Base-by-base conservation (phyloP, 179 eudicot genomes). In the Silene noctiflora region DNA sequence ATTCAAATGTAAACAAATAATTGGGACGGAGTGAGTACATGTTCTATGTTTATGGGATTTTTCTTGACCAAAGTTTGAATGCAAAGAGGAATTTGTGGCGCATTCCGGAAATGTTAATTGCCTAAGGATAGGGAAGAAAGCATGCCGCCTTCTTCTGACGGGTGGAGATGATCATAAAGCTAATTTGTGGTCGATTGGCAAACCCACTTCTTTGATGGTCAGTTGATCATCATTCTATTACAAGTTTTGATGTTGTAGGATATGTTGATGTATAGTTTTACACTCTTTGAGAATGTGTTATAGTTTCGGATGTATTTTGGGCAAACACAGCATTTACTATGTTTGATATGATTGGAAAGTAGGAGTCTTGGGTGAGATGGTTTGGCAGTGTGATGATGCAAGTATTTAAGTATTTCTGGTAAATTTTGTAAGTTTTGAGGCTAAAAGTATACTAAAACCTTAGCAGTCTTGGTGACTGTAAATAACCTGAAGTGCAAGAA, bases 151-250 rank as follows among this genome's bases (percentile, higher is more conserved):
- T 64, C 90, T 93, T 51, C 76, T 91, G 55, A 91, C 99, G 0
- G 99, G 99, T 51, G 99, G 97, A 61, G 99, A 95, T 83, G 99
- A 95, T 88, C 86, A 91, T 21, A 89, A 81, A 79, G 97, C 89
- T 79, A 95, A 95, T 76, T 85, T 95, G 79, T 95, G 99, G 99
- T 85, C 98, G 6, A 89, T 91, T 78, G 99, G 99, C 62, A 89
- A 90, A 76, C 86, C 96, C 24, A 85, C 89, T 46, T 86, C 97
- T 74, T 77, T 89, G 83, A 88, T 82, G 98, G 99, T 95, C 51
- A 83, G 99, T 88, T 11, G 17, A 22, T 69, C 60, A 69, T 2
- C 78, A 21, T 65, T 60, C 66, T 80, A 24, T 56, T 62, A 46
- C 3, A 5, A 13, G 31, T 64, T 29, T 33, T 74, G 27, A 44